These are phyloP conservation scores for Verticillium albo-atrum DNA, from an alignment of 2,329 filamentous ascomycete genomes.

Conservation along the genomic window DNA sequence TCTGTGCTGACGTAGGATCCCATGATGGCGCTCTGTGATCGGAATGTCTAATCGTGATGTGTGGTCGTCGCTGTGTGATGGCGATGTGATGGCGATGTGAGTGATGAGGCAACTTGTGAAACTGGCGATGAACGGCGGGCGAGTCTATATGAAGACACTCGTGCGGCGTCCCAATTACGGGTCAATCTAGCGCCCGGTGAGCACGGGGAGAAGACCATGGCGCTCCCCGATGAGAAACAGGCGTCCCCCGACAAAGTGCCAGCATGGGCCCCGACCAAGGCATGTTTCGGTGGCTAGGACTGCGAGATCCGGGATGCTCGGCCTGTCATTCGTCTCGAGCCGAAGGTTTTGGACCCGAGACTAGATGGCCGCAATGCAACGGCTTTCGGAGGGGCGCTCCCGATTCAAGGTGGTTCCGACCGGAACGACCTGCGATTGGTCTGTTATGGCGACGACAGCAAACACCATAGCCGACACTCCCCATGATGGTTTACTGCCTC, in stretches of 20 bases:
- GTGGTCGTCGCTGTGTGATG: too few relatives aligned
- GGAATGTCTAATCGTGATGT: too few relatives aligned
- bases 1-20: neutral
- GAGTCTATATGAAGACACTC: neutral
- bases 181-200: neutral
- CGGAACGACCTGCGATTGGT: constrained; percentile 16
- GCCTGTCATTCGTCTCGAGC: neutral
- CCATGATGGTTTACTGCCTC: neutral
- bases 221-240: neutral
- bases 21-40: too few relatives aligned
- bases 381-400: neutral
- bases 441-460: neutral
- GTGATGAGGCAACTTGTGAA: neutral
- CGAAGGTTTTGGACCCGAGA: neutral
- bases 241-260: neutral
- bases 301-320: neutral
- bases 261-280: neutral
- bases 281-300: neutral
- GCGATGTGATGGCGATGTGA: neutral
- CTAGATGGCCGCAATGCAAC: neutral
- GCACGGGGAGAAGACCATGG: neutral
- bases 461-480: neutral
- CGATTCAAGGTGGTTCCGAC: constrained; percentile 13
- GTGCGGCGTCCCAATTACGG: neutral
- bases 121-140: neutral